phyloP scores from a whole-genome alignment of 176 grass and related monocot genomes.

The Phyllostachys edulis region DNA sequence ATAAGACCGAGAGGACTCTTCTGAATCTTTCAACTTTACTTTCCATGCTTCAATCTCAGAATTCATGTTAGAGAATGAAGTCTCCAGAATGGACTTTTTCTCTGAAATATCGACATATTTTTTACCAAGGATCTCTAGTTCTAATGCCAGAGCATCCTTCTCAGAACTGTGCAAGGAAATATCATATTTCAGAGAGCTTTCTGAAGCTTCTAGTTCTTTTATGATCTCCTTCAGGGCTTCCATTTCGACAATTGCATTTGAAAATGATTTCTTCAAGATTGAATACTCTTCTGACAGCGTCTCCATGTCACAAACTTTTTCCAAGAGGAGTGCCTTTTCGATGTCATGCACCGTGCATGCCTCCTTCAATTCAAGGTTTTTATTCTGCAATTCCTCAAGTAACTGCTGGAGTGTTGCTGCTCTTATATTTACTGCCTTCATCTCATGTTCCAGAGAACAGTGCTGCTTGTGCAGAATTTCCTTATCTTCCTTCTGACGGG shows the following conservation, averaged over 20 bases:
- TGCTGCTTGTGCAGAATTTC: constrained; percentile 42
- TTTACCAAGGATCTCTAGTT: constrained; percentile 42
- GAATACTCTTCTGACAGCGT: constrained; percentile 48
- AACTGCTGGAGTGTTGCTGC: constrained; percentile 26
- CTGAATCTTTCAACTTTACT: constrained; percentile 46
- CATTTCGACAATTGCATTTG: constrained; percentile 38
- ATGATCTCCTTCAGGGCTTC: constrained; percentile 44
- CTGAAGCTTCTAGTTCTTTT: constrained; percentile 47
- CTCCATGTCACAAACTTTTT: constrained; percentile 35
- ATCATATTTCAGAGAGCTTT: constrained; percentile 42
- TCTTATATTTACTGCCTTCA: constrained; percentile 10
- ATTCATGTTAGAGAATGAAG: constrained; percentile 40
- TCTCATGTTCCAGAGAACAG: constrained; percentile 41
- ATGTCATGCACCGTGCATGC: constrained; percentile 38
- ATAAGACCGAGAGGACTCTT: constrained; percentile 25
- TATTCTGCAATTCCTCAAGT: constrained; percentile 37
- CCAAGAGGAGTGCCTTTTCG: constrained; percentile 39
- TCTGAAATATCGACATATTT: constrained; percentile 29
- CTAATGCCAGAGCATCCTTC: constrained; percentile 38
- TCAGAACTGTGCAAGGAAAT: constrained; percentile 47
- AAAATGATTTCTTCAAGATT: constrained; percentile 53
- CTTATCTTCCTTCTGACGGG: constrained; percentile 40
- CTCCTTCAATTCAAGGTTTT: constrained; percentile 45
- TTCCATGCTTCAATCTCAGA: constrained; percentile 33
- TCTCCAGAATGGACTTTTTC: constrained; percentile 36